Base-by-base conservation (phyloP, 2,329 filamentous ascomycete species). In the Pseudogymnoascus sp. region DNA sequence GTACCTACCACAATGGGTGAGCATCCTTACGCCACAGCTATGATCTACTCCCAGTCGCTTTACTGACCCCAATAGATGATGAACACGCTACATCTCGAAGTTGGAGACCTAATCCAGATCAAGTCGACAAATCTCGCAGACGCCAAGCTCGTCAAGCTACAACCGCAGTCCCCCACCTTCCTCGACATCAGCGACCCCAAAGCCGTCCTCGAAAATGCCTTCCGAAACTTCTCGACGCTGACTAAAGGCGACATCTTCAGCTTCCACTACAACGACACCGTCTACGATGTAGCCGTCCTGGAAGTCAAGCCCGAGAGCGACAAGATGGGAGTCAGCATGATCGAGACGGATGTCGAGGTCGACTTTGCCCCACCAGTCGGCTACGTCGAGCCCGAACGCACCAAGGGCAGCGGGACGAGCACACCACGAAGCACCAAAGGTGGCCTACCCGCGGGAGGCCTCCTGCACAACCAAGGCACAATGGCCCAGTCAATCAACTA, bases 401-500 rank as follows among this genome's bases (percentile, higher is more conserved):
- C 74, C 24, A 67, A 70, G 60, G 73, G 73, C 26, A 94, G 89
- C 67, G 92, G 92, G n/a, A 92, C 91, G 15, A 93, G 87, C 75
- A 96, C 92, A 13, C 92, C 92, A 1, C 79, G 86, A 59, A 94
- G 88, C 69, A 78, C 75, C 3, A 78, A 81, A 1, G 82, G 84
- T 61, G 84, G 84, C 10, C 74, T 89, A 63, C 87, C 88, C 6
- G 78, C 83, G 1, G 89, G 91, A 29, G 90, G 92, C 4, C 76
- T 88, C 13, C 74, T 97, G 24, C 92, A 95, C 74, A 85, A 81
- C 64, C 90, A 96, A 69, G 94, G 94, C 9, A 92, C 87, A 64
- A 99, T 99, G 94, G 92, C 94, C 0, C 91, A 96, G 70, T 85
- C 91, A n/a, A 97, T 99, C 79, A 97, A 97, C 78, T 99, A 97